A percentile compares a stretch with the other conserved stretches of the same genome.
Evolutionary conservation across 2,329 filamentous ascomycete genomes (phyloP).

Genomic region (Apiospora koreana): DNA sequence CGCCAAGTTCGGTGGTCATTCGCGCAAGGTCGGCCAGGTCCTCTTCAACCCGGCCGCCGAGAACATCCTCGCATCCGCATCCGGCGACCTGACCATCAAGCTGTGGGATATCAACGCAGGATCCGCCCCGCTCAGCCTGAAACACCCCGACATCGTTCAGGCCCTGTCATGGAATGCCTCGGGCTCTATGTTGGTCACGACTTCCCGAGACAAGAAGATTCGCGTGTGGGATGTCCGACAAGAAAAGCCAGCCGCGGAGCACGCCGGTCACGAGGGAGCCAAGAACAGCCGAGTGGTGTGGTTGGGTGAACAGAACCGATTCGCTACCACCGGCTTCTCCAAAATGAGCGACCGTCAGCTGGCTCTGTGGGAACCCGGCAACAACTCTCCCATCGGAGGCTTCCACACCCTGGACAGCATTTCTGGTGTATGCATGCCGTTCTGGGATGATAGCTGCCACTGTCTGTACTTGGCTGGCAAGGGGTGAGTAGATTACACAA

Average conservation of each 20-base stretch:
- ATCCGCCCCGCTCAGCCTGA: slow-evolving; percentile 72
- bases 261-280: slow-evolving; percentile 82
- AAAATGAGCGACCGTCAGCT: slow-evolving; percentile 98
- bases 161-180: slow-evolving; percentile 94
- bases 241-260: slow-evolving; percentile 83
- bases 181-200: slow-evolving; percentile 84
- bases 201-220: slow-evolving; percentile 96
- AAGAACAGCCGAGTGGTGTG: slow-evolving; percentile 98
- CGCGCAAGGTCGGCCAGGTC: slow-evolving; percentile 96
- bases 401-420: slow-evolving; percentile 93
- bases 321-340: slow-evolving; percentile 96
- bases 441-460: slow-evolving; percentile 96
- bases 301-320: slow-evolving; percentile 95
- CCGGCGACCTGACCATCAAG: slow-evolving; percentile 93
- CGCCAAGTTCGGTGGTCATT: slow-evolving; percentile 81
- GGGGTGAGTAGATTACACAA: slow-evolving; percentile 63
- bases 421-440: slow-evolving; percentile 97
- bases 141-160: slow-evolving; percentile 90
- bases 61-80: slow-evolving; percentile 92
- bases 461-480: slow-evolving; percentile 96
- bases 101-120: slow-evolving; percentile 90
- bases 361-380: slow-evolving; percentile 91
- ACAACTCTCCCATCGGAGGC: slow-evolving; percentile 82
- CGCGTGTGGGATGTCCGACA: slow-evolving; percentile 97
- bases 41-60: slow-evolving; percentile 96